These are phyloP conservation scores for Globisporangium nodosum DNA, from an alignment of 352 stramenopile species.

Conservation along the genomic window DNA sequence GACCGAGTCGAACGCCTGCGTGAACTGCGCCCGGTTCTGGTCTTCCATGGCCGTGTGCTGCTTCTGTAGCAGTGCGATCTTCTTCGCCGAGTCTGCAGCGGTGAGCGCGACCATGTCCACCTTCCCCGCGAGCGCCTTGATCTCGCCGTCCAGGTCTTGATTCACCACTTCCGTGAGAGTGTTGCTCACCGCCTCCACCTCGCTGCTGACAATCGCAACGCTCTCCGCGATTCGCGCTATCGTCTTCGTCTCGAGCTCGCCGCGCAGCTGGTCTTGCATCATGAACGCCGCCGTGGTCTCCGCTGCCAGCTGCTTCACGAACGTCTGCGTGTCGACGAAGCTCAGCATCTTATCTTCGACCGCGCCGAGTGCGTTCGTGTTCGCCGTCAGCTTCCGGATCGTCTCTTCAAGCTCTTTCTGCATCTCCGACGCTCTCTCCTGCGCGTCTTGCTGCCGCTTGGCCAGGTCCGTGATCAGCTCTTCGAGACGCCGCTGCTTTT, in stretches of 20 bases:
- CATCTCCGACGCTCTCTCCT: constrained; percentile 29
- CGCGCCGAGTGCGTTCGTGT: constrained; percentile 25
- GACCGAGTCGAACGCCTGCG: constrained; percentile 59
- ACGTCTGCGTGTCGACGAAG: constrained; percentile 56
- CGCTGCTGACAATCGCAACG: constrained; percentile 32
- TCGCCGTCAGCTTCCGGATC: constrained; percentile 38
- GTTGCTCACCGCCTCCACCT: constrained; percentile 43
- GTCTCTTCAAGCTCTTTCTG: constrained; percentile 53
- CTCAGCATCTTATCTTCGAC: constrained; percentile 47
- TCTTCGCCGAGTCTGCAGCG: constrained; percentile 44
- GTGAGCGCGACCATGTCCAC: constrained; percentile 54
- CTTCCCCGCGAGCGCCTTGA: constrained; percentile 43
- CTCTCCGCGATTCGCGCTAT: constrained; percentile 55
- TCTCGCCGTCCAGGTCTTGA: constrained; percentile 51
- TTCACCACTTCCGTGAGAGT: constrained; percentile 51
- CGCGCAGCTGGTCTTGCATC: constrained; percentile 36
- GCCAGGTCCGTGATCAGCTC: constrained; percentile 55
- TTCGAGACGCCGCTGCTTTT: constrained; percentile 47
- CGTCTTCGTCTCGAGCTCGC: constrained; percentile 44
- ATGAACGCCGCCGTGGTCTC: constrained; percentile 36
- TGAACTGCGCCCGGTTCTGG: constrained; percentile 53
- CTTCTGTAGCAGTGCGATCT: constrained; percentile 54
- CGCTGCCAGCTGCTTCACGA: constrained; percentile 29
- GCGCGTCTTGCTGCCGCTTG: constrained; percentile 35
- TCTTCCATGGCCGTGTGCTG: constrained; percentile 45